A percentile compares a stretch with the other conserved stretches of the same genome.
phyloP scores from a whole-genome alignment of 2,329 filamentous ascomycete species.

The Phyllosticta citrichinensis region DNA sequence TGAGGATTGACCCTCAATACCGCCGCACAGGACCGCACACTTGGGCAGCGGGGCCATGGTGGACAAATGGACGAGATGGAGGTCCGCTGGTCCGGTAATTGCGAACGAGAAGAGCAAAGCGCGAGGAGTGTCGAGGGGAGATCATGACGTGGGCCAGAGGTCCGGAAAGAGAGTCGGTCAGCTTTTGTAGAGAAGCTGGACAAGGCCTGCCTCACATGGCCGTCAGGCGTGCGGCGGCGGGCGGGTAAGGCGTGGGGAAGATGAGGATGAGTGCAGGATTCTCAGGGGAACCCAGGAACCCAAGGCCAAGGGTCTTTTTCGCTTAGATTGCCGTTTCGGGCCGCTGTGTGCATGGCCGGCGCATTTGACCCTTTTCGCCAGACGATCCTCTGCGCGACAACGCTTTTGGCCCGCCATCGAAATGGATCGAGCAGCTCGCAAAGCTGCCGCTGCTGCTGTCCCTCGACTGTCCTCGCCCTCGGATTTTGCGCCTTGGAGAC shows the following conservation, averaged over 20 bases:
- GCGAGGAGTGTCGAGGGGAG: background rate
- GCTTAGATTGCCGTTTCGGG: background rate
- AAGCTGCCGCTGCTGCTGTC: background rate
- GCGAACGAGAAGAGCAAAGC: background rate
- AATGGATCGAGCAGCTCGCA: background rate
- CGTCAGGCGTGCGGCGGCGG: background rate
- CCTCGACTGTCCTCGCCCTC: background rate
- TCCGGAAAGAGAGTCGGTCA: background rate
- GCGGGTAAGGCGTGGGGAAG: background rate
- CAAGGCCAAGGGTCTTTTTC: background rate
- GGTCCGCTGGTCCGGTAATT: background rate
- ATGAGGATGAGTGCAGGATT: background rate
- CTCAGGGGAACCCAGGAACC: background rate
- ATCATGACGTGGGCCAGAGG: background rate
- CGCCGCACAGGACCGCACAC: background rate
- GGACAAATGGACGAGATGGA: background rate
- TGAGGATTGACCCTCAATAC: background rate
- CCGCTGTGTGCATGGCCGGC: background rate
- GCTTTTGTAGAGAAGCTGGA: background rate
- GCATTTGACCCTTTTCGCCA: background rate
- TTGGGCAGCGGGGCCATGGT: background rate
- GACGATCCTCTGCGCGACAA: background rate
- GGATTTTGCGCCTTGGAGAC: background rate
- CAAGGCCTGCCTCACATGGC: background rate
- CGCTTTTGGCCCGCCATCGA: background rate